A percentile compares a stretch with the other conserved stretches of the same genome.
Evolutionary conservation across 2,329 filamentous ascomycete species (phyloP).

Genomic region (Trichoderma gracile): DNA sequence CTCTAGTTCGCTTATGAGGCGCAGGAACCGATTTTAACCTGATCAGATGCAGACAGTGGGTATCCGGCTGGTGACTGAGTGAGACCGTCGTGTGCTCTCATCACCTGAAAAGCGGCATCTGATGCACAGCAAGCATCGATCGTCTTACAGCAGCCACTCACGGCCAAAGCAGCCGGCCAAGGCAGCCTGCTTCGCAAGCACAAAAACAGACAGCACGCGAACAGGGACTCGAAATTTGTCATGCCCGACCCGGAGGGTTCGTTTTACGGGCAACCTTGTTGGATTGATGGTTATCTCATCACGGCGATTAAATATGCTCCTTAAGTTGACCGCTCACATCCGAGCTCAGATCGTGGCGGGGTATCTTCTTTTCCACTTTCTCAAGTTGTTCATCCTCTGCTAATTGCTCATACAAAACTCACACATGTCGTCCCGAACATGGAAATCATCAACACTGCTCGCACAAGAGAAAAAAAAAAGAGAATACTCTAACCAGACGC

Average conservation of each 20-base stretch:
- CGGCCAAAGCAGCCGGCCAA: too few relatives aligned
- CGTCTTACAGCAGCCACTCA: too few relatives aligned
- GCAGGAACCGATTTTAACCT: neutral
- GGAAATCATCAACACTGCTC: neutral
- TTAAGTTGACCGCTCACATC: constrained; percentile 18
- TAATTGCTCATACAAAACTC: neutral
- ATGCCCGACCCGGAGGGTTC: neutral
- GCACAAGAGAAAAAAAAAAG: neutral
- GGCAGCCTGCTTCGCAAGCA: neutral
- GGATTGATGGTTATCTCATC: constrained; percentile 14
- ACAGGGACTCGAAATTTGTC: neutral
- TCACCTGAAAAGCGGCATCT: too few relatives aligned
- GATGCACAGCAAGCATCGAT: too few relatives aligned
- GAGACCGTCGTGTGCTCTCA: neutral
- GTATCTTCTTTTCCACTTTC: constrained; percentile 16
- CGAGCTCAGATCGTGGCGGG: constrained; percentile 18
- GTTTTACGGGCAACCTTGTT: constrained; percentile 2
- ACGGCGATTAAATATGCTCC: constrained; percentile 11
- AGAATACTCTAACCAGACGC: constrained; percentile 1
- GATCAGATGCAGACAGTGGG: neutral
- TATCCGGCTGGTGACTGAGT: neutral
- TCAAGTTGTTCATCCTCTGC: neutral
- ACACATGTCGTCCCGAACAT: neutral
- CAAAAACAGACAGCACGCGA: neutral
- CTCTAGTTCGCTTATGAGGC: neutral